These are phyloP conservation scores for Syzygium aqueum DNA, from an alignment of 345 rosid species.

Conservation along the genomic window DNA sequence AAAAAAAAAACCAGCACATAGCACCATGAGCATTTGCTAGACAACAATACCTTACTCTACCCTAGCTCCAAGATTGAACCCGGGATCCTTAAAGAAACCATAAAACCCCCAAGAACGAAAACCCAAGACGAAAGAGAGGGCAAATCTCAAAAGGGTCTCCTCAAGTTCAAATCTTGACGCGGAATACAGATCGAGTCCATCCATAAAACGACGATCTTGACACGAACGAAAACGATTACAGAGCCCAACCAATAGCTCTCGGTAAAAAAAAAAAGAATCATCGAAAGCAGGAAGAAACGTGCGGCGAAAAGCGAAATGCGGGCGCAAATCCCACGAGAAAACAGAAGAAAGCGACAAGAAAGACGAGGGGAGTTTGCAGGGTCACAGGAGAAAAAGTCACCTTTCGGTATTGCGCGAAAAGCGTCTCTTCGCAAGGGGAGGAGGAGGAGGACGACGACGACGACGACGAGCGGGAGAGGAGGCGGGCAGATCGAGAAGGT, in stretches of 20 bases:
- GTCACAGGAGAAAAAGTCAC: background rate
- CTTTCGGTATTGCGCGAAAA: background rate
- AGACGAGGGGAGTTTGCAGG: background rate
- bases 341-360: background rate
- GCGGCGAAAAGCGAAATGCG: background rate
- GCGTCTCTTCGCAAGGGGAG: background rate
- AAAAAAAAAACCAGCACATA: background rate
- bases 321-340: background rate
- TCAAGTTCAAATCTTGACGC: background rate
- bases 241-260: background rate
- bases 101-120: background rate
- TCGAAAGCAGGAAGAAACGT: background rate
- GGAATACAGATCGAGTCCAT: background rate
- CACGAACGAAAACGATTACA: background rate
- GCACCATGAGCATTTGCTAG: background rate
- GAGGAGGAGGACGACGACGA: background rate
- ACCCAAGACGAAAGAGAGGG: background rate
- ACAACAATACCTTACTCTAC: background rate
- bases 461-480: background rate
- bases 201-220: background rate
- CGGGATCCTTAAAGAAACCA: background rate
- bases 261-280: background rate
- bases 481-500: background rate
- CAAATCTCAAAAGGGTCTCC: background rate
- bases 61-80: background rate